phyloP scores from a whole-genome alignment of 768 basidiomycete genomes.

The Auricularia sp. region DNA sequence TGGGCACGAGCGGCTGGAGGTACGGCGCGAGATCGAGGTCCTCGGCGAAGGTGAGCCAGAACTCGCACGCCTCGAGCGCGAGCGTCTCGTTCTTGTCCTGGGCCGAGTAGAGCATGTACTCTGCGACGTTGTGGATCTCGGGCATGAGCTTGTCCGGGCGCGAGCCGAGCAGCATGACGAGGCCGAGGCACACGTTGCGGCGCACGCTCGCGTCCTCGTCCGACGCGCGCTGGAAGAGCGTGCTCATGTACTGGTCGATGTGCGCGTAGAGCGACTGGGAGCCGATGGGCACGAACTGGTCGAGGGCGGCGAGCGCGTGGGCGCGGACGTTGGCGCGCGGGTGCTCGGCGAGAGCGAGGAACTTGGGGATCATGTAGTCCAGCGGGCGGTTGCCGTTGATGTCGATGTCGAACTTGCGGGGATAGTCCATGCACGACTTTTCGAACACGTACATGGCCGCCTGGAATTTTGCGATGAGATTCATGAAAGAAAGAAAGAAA shows the following conservation, averaged over 20 bases:
- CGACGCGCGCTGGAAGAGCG: constrained; percentile 88
- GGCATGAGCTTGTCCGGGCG: constrained; percentile 96
- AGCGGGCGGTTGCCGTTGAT: constrained; percentile 88
- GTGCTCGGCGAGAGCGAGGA: constrained; percentile 81
- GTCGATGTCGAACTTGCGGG: constrained; percentile 88
- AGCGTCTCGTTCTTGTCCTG: constrained; percentile 96
- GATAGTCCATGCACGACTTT: constrained; percentile 95
- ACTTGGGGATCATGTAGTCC: constrained; percentile 94
- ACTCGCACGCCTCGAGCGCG: constrained; percentile 97
- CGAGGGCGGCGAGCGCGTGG: constrained; percentile 88
- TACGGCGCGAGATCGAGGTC: constrained; percentile 79
- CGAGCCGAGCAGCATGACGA: constrained; percentile 85
- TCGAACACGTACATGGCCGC: constrained; percentile 89
- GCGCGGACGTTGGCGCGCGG: constrained; percentile 81
- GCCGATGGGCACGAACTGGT: constrained; percentile 83
- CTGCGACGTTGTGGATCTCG: constrained; percentile 88
- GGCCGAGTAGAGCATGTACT: constrained; percentile 98
- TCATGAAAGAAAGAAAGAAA: background rate
- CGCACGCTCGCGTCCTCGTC: constrained; percentile 92
- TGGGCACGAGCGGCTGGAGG: constrained; percentile 77
- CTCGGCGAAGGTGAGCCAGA: constrained; percentile 98
- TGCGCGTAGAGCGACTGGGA: constrained; percentile 82
- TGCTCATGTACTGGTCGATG: constrained; percentile 88
- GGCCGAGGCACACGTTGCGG: constrained; percentile 89
- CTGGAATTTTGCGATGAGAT: constrained; percentile 26